Percentiles rank a stretch among this genome's conserved stretches.
Evolutionary conservation across 106 monocot genomes (phyloP).

Genomic region (Platanthera zijinensis): DNA sequence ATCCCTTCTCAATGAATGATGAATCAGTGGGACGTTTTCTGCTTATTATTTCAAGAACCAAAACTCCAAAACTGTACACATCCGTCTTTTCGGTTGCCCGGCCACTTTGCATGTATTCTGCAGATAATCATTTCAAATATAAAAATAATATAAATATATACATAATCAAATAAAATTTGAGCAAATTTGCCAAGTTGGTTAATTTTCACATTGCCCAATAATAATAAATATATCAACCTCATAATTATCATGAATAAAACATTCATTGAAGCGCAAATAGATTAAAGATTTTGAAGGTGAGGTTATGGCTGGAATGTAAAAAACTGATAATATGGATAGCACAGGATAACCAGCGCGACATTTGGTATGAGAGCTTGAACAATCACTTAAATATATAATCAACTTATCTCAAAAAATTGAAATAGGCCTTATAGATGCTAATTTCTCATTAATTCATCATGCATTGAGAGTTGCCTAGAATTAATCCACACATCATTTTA

Average conservation of each 20-base stretch:
- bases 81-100: slow-evolving; percentile 96
- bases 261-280: neutral
- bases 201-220: neutral
- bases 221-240: neutral
- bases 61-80: slow-evolving; percentile 96
- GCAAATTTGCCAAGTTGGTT: neutral
- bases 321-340: neutral
- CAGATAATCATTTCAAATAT: slow-evolving; percentile 9
- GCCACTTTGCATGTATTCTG: slow-evolving; percentile 99
- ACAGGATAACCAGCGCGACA: neutral
- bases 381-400: neutral
- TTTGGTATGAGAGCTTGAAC: neutral
- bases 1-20: slow-evolving; percentile 90
- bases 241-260: neutral
- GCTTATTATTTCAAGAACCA: slow-evolving; percentile 88
- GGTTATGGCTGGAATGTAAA: neutral
- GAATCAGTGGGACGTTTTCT: slow-evolving; percentile 96
- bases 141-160: neutral
- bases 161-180: neutral
- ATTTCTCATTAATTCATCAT: too few species aligned
- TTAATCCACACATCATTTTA: too few species aligned
- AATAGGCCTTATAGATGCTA: too few species aligned
- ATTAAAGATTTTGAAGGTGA: neutral
- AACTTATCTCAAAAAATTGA: too few species aligned
- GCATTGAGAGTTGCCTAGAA: too few species aligned